Conservation (phyloP, 1,284 basidiomycete genomes). For the Neolentinus lepideus region DNA sequence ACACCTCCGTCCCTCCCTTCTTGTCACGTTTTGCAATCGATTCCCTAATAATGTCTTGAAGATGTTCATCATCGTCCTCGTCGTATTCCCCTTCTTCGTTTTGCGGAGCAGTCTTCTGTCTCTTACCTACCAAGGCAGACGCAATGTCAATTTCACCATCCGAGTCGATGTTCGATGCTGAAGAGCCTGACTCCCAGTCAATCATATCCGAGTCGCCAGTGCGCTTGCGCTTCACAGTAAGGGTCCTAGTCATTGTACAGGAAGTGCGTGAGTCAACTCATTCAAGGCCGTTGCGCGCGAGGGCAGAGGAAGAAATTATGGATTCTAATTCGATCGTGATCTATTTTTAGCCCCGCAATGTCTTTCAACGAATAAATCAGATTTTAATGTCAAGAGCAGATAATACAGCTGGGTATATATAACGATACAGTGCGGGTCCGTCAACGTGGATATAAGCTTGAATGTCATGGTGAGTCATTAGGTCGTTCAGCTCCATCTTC, state of each 20-base stretch:
- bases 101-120: slow-evolving; percentile 14
- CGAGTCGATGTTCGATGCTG: slow-evolving; percentile 11
- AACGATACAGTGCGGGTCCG: not conserved
- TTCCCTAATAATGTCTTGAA: slow-evolving; percentile 53
- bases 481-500: not conserved
- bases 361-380: no score
- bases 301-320: not conserved
- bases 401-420: not conserved
- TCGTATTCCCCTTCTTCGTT: slow-evolving; percentile 5
- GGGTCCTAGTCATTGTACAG: not conserved
- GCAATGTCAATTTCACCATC: slow-evolving; percentile 44
- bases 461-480: no score
- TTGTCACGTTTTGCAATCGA: slow-evolving; percentile 62
- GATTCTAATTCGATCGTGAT: not conserved
- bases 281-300: not conserved
- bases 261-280: not conserved
- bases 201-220: not conserved
- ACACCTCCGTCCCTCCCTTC: slow-evolving; percentile 59
- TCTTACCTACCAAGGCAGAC: slow-evolving; percentile 31
- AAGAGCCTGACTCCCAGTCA: not conserved
- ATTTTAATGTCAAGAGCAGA: not conserved
- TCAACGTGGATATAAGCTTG: not conserved
- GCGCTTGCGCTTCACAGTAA: not conserved
- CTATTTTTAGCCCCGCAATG: not conserved
- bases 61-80: slow-evolving; percentile 45